Base-by-base conservation (phyloP, 2,329 filamentous ascomycete species). In the Trematosphaeria pertusa region DNA sequence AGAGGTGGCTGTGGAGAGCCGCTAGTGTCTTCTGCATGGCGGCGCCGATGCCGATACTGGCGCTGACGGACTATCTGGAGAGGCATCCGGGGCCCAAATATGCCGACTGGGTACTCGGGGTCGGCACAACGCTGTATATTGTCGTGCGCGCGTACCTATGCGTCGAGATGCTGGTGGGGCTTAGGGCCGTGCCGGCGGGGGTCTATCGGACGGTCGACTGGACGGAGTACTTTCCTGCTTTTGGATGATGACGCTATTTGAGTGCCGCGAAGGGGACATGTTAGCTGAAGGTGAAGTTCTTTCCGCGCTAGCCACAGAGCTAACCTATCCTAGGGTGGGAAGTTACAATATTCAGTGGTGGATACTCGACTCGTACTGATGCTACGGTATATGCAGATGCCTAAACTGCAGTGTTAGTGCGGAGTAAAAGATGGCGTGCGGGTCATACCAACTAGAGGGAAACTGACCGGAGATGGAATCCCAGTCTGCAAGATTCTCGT, bases 151-250 rank as follows among this genome's bases (percentile, higher is more conserved):
- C 41, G 1, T 52, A 48, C 28, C 46, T 59, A 35, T 40, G 50
- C 2, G 49, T 48, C 2, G 51, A 57, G 12, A 54, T 54, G 40
- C 52, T 57, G 30, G 28, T 39, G 3, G 38, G 42, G 26, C 17
- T 59, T 12, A 39, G 56, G 31, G 20, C 38, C 3, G 47, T 50
- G 5, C 48, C 50, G 5, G 35, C 33, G 8, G 48, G 42, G 5
- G 48, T 57, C 1, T 57, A 55, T 37, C 18, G 36, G 19, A 55
- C 52, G 26, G 39, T 46, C 4, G 31, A 52, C 18, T 56, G 56
- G 49, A 45, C 52, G 3, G 31, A 51, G 19, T 58, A 51, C 26
- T 44, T 56, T 32, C 52, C 52, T 37, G 48, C 48, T 7, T 43
- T 53, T 39, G 45, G 49, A 12, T 58, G 35, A 50, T 31, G 37